Conservation (phyloP, 768 basidiomycete genomes). For the Boletus sensibilis region DNA sequence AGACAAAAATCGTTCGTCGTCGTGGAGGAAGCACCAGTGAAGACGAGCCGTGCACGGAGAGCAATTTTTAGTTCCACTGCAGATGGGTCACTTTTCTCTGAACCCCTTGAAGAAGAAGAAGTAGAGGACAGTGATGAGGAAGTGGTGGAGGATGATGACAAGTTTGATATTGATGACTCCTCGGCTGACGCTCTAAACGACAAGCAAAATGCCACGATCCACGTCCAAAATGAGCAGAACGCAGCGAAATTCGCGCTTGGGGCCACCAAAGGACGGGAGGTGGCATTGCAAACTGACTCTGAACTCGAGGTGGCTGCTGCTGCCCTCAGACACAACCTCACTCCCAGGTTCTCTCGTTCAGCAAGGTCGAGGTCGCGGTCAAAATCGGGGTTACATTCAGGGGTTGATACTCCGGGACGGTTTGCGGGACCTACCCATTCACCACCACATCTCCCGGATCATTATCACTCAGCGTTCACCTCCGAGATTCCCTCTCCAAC, state of each 20-base stretch:
- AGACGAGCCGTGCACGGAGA: constrained; percentile 33
- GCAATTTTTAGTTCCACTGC: constrained; percentile 2
- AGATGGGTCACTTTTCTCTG: constrained; percentile 16
- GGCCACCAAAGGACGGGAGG: constrained; percentile 32
- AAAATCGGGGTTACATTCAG: constrained; percentile 47
- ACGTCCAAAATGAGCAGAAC: constrained; percentile 17
- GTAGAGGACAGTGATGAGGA: constrained; percentile 40
- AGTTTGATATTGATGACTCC: constrained; percentile 93
- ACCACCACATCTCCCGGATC: constrained; percentile 36
- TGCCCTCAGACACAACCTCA: constrained; percentile 31
- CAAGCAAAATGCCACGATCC: constrained; percentile 1
- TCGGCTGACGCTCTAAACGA: constrained; percentile 49
- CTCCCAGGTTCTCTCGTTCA: constrained; percentile 28
- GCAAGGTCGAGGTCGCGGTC: constrained; percentile 34
- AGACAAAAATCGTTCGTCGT: constrained; percentile 99
- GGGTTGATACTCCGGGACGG: constrained; percentile 63
- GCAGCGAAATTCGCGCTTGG: constrained; percentile 15
- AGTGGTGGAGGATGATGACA: constrained; percentile 64
- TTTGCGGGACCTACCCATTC: constrained; percentile 53
- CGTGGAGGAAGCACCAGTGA: constrained; percentile 80
- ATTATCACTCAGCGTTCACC: constrained; percentile 32
- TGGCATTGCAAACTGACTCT: constrained; percentile 25
- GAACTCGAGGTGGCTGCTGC: constrained; percentile 34
- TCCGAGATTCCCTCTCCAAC: constrained; percentile 33
- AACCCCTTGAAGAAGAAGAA: constrained; percentile 40